These are phyloP conservation scores for Tulasnella sp. DNA, from an alignment of 768 basidiomycete species.

Conservation along the genomic window DNA sequence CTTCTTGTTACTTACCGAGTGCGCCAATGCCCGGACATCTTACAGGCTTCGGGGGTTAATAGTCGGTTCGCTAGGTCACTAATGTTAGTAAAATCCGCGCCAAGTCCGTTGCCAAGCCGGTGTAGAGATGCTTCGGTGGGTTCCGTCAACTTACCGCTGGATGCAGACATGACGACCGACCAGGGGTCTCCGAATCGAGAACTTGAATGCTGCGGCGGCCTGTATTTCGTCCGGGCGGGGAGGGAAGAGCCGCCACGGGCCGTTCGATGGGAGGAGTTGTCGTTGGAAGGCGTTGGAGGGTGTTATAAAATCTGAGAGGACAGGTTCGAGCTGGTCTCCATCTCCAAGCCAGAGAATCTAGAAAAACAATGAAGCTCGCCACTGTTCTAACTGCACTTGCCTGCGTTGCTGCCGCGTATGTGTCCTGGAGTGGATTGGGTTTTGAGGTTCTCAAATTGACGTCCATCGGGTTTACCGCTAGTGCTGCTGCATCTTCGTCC, in stretches of 20 bases:
- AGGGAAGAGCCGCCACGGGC: not conserved
- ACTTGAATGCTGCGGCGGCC: not conserved
- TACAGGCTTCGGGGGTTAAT: not conserved
- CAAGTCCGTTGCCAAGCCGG: not conserved
- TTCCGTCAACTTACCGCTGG: not conserved
- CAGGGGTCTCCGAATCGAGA: not conserved
- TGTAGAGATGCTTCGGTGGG: not conserved
- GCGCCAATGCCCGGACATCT: not conserved
- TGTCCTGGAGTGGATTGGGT: not conserved
- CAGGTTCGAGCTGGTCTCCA: not conserved
- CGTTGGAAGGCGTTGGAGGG: not conserved
- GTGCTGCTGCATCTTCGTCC: too few relatives aligned
- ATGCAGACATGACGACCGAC: not conserved
- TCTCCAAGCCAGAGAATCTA: not conserved
- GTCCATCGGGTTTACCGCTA: too few relatives aligned
- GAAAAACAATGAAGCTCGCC: not conserved
- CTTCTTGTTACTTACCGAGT: not conserved
- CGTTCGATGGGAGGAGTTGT: not conserved
- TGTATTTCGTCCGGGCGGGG: not conserved
- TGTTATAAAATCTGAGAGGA: not conserved
- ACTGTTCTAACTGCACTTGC: not conserved
- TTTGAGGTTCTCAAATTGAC: too few relatives aligned
- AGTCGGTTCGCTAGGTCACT: not conserved
- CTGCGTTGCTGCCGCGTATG: not conserved
- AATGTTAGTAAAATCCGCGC: not conserved